Percentiles rank a stretch among this genome's conserved stretches.
These are phyloP conservation scores for Blastobotrys illinoisensis DNA, from an alignment of 1,139 yeast genomes.

Conservation along the genomic window DNA sequence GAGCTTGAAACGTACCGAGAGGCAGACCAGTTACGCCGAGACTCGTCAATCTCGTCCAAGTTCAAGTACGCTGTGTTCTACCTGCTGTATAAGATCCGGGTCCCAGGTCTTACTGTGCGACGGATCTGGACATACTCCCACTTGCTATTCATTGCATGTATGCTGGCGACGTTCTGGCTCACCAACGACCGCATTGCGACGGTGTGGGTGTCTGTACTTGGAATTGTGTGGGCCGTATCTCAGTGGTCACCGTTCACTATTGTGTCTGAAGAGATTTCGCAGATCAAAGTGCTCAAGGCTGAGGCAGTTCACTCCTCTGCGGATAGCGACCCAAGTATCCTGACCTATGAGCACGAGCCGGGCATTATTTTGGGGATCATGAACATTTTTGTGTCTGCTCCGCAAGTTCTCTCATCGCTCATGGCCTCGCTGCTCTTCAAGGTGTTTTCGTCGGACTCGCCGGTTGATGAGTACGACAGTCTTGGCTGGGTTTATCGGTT, in stretches of 20 bases:
- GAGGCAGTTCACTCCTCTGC: constrained; percentile 7
- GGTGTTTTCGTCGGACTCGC: constrained; percentile 20
- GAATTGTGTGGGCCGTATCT: constrained; percentile 38
- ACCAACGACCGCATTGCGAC: constrained; percentile 27
- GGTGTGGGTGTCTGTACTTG: constrained; percentile 31
- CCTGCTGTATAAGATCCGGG: not conserved
- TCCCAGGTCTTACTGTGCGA: constrained; percentile 18
- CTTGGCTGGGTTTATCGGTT: constrained; percentile 35
- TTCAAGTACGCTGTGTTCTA: not conserved
- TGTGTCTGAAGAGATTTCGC: constrained; percentile 35
- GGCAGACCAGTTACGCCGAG: not conserved
- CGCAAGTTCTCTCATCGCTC: constrained; percentile 37
- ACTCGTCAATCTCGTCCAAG: not conserved
- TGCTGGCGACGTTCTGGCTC: constrained; percentile 30
- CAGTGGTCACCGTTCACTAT: constrained; percentile 40
- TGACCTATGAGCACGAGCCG: constrained; percentile 27
- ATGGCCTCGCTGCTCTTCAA: constrained; percentile 30
- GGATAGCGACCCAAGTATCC: not conserved
- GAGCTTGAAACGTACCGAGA: constrained; percentile 4
- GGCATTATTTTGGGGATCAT: constrained; percentile 38
- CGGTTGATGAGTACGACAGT: constrained; percentile 30
- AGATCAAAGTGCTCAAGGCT: constrained; percentile 23
- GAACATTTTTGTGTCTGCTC: constrained; percentile 37
- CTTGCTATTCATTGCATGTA: constrained; percentile 30
- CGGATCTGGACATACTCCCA: constrained; percentile 33